These are phyloP conservation scores for Mortierella sp. DNA, from an alignment of 371 early-diverging fungal genomes.

Conservation along the genomic window DNA sequence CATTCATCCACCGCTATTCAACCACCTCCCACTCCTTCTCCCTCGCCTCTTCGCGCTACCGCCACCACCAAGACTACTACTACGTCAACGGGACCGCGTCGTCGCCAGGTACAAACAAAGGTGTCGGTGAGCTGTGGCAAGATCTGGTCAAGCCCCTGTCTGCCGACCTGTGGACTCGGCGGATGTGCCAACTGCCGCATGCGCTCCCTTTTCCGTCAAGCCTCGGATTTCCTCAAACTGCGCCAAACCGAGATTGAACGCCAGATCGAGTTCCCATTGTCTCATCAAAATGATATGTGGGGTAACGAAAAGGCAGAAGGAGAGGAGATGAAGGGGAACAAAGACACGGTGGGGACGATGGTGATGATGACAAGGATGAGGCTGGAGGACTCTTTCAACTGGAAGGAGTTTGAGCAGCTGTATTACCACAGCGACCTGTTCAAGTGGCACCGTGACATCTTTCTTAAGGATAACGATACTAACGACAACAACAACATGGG, in stretches of 20 bases:
- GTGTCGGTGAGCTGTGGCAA: conserved; percentile 33
- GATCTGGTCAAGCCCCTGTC: conserved; percentile 26
- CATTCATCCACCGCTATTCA: neutral
- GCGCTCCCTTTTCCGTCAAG: conserved; percentile 29
- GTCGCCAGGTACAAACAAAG: conserved; percentile 23
- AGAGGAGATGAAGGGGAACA: neutral
- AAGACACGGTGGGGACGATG: neutral
- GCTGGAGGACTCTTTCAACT: conserved; percentile 34
- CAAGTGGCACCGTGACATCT: conserved; percentile 26
- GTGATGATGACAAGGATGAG: neutral
- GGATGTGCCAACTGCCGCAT: conserved; percentile 46
- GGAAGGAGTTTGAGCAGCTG: conserved; percentile 33
- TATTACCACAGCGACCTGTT: conserved; percentile 38
- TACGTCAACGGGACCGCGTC: no score
- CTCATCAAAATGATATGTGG: no score
- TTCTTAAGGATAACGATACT: neutral
- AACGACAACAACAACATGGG: neutral
- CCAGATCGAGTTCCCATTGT: conserved; percentile 20
- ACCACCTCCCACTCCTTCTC: neutral
- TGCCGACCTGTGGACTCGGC: conserved; percentile 11
- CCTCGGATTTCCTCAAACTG: conserved; percentile 30
- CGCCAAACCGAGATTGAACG: conserved; percentile 36
- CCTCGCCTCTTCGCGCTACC: neutral
- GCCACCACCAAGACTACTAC: neutral
- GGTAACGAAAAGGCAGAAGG: no score